Base-by-base conservation (phyloP, 2,329 filamentous ascomycete genomes). In the Colletotrichum sublineola region DNA sequence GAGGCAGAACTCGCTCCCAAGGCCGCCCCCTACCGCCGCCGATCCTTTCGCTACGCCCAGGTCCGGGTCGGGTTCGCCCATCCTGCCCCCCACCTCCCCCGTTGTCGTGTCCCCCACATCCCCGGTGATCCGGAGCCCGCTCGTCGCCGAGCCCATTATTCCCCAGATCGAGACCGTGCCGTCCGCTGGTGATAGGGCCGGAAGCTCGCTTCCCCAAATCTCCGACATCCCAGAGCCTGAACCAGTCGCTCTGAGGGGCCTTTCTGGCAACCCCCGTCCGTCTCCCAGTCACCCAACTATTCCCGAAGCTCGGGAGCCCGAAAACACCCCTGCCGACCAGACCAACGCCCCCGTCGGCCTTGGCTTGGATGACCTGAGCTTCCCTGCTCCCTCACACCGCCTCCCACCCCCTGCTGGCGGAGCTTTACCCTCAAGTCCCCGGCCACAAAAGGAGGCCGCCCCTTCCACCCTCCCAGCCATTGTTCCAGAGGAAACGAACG, bases 1-100 rank as follows among this genome's bases (percentile, higher is more conserved):
- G 36, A 83, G 82, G 3, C 82, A 84, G 67, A 86, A 85, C 73
- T 88, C 87, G 0, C 76, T 86, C 24, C 84, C 85, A 24, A 82
- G 82, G 75, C 82, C 36, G 80, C 82, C 50, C 63, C 79, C 15
- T 78, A 81, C 20, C 74, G 80, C 36, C 78, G 74, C 75, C 12
- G 77, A 84, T 67, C 82, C 80, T 7, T 84, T 82, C 65, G 79
- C 76, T 14, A 81, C 81, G 5, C 82, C 80, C 33, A 77, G 76
- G 56, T 74, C 77, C 44, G 63, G 73, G 38, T 74, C 73, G 15
- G 68, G 72, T 50, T 73, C 73, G 40, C 53, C 73, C 15, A 44
- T 48, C 42, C 38, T 66, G 24, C 40, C 67, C n/a, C 50, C 68
- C n/a, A 75, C 77, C 70, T 75, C 80, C 33, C 78, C 80, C 31